These are phyloP conservation scores for Cichorium intybus DNA, from an alignment of 140 eudicot genomes.

Conservation along the genomic window DNA sequence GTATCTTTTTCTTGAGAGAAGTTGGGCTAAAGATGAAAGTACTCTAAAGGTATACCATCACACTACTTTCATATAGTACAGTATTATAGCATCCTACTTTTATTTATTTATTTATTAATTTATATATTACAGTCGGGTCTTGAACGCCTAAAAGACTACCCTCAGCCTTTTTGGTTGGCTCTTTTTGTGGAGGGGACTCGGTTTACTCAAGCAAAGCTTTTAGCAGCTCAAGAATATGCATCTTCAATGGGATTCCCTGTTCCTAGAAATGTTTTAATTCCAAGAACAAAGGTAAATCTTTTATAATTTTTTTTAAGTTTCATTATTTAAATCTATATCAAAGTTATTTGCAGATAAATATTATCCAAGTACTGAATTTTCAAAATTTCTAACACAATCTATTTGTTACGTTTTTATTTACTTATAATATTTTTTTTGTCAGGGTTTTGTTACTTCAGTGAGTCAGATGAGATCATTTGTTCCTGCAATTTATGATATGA, in stretches of 20 bases:
- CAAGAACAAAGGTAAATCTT: slow-evolving; percentile 79
- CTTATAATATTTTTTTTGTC: slow-evolving; percentile 14
- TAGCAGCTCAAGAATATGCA: slow-evolving; percentile 97
- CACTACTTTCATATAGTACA: too few relatives aligned
- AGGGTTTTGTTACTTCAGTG: slow-evolving; percentile 96
- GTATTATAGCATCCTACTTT: not conserved
- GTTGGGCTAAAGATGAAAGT: slow-evolving; percentile 94
- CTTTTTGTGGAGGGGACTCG: slow-evolving; percentile 99
- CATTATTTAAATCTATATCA: too few relatives aligned
- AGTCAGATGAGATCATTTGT: slow-evolving; percentile 88
- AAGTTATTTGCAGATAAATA: too few relatives aligned
- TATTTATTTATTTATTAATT: not conserved
- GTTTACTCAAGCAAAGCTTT: slow-evolving; percentile 87
- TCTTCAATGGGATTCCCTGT: slow-evolving; percentile 75
- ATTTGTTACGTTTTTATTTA: not conserved
- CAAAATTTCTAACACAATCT: not conserved
- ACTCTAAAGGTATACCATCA: slow-evolving; percentile 75
- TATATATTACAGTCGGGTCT: slow-evolving; percentile 59
- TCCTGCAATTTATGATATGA: slow-evolving; percentile 82
- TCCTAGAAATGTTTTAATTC: slow-evolving; percentile 92
- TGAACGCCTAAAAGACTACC: slow-evolving; percentile 74
- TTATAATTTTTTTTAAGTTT: too few relatives aligned
- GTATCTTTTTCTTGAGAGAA: slow-evolving; percentile 91
- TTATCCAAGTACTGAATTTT: not conserved
- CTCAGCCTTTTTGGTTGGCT: slow-evolving; percentile 94